These are phyloP conservation scores for Tylopilus vinaceipallidus DNA, from an alignment of 768 basidiomycete species.

Conservation along the genomic window DNA sequence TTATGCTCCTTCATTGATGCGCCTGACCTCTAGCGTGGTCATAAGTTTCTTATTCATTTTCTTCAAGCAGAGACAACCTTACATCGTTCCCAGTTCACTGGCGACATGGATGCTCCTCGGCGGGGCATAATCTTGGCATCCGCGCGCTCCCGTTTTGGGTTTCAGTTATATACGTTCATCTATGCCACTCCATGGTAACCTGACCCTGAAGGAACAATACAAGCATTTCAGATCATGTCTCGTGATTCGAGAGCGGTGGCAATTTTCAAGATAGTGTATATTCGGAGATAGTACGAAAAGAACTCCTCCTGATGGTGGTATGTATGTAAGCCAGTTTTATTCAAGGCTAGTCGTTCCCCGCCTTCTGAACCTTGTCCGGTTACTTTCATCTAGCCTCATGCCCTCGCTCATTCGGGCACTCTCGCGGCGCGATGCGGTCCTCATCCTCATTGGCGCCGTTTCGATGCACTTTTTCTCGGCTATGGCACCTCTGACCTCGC, in stretches of 20 bases:
- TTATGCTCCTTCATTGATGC: too few relatives aligned
- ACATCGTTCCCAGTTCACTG: neutral
- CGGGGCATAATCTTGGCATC: too few relatives aligned
- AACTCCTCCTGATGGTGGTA: neutral
- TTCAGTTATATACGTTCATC: neutral
- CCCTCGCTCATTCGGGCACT: constrained; percentile 40
- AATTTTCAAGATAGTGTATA: neutral
- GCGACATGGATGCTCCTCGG: neutral
- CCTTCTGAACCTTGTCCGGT: neutral
- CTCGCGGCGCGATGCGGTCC: constrained; percentile 55
- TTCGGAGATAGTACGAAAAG: constrained; percentile 1
- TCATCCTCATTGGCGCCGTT: constrained; percentile 56
- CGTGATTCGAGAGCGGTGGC: neutral
- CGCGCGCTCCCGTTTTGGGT: neutral
- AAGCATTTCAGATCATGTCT: neutral
- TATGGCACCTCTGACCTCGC: constrained; percentile 32
- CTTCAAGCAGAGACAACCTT: too few relatives aligned
- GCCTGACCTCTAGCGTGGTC: too few relatives aligned
- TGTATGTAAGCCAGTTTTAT: constrained; percentile 2
- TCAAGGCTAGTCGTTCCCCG: too few relatives aligned
- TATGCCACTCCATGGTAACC: neutral
- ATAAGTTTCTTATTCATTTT: too few relatives aligned
- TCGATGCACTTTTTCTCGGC: constrained; percentile 53
- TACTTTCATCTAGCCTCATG: constrained; percentile 21
- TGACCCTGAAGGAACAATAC: neutral